phyloP scores from a whole-genome alignment of 164 flowering plant genomes.

The Stephania japonica region DNA sequence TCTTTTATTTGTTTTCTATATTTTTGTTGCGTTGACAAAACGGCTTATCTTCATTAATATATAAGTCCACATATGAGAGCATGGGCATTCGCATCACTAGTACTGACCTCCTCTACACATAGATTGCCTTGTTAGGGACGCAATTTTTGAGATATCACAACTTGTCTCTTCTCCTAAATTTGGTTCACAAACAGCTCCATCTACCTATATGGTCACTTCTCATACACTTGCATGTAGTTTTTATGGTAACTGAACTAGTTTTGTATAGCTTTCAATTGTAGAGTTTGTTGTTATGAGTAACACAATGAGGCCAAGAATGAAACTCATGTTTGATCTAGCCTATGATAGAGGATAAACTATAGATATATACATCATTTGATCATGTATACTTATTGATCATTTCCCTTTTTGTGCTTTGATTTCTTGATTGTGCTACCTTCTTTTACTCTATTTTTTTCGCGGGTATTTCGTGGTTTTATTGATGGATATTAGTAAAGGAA shows the following conservation, averaged over 20 bases:
- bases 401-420: neutral
- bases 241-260: neutral
- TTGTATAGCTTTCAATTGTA: neutral
- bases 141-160: constrained; percentile 11
- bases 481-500: constrained; percentile 25
- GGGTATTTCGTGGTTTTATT: neutral
- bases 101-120: neutral
- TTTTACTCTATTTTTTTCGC: neutral
- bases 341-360: constrained; percentile 58
- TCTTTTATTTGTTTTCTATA: neutral
- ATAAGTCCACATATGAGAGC: constrained; percentile 3
- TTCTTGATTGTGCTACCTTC: neutral
- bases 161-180: neutral
- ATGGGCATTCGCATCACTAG: neutral
- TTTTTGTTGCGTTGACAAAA: constrained; percentile 19
- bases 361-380: neutral
- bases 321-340: constrained; percentile 37
- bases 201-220: neutral
- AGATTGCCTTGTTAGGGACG: constrained; percentile 3
- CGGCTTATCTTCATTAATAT: constrained; percentile 7
- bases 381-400: neutral
- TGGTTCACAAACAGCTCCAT: neutral
- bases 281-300: constrained; percentile 27
- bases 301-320: constrained; percentile 46
- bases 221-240: neutral